Evolutionary conservation across 2,329 filamentous ascomycete species (phyloP), one percentile per base, ranked within the genome.

Genomic region (Tolypocladium nubicola): DNA sequence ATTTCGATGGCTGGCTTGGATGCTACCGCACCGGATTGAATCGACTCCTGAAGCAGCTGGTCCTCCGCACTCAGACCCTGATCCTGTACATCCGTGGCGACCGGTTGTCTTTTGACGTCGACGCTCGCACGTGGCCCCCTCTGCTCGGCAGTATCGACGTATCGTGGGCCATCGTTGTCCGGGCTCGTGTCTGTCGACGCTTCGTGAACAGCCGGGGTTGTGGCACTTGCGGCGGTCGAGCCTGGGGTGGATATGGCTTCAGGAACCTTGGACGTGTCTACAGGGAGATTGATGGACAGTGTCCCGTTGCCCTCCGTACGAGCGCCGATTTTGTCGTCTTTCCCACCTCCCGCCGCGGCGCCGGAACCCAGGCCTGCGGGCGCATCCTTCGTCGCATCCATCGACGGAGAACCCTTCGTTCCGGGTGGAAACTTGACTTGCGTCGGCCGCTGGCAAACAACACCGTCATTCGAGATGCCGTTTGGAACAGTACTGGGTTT

Each of bases 101-200:
- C 43, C 30, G 2, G n/a, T 23, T 26, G 55, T 13, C 39, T 52
- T 23, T 38, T 43, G n/a, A 19, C 30, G 19, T 54, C 52, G 50
- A 30, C 53, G 30, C 57, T 56, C 38, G 76, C 78, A 55, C 70
- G 69, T 39, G 74, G 73, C 64, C 77, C 43, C 40, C 56, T 77
- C 59, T 78, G 74, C 26, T 79, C 76, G 23, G 57, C 61, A n/a
- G 73, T 72, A 39, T 84, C 77, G 19, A 76, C 69, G 62, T 81
- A 82, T 49, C 81, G 79, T 53, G 81, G 76, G 21, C 77, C 79
- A 53, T 90, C 87, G 56, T 87, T 82, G 56, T 88, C 87, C 1
- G 87, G 85, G 63, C 87, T 91, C 1, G 88, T 91, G 62, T 87
- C 85, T 1, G 87, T 83, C 1, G 88, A 91, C 8, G 79, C 80